Conservation (phyloP, 83 land plant genomes). For the Picea abies region DNA sequence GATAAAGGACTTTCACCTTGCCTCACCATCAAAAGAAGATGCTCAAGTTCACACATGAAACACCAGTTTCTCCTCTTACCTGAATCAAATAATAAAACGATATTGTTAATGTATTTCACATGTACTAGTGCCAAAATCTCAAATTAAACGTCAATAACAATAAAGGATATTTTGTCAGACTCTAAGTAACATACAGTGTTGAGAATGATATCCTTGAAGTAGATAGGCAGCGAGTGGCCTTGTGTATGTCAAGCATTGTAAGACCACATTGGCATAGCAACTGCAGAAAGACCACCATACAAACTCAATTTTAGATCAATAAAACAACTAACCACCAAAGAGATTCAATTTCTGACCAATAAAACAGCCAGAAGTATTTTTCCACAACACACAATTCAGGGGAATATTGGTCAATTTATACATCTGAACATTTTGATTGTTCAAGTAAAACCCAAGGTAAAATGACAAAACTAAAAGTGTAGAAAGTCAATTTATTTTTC, state of each 20-base stretch:
- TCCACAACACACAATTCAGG: not conserved
- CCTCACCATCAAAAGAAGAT: slow-evolving; percentile 58
- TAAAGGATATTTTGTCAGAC: not conserved
- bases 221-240: slow-evolving; percentile 78
- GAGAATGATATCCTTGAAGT: slow-evolving; percentile 40
- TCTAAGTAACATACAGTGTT: slow-evolving; percentile 32
- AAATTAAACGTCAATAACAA: not conserved
- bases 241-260: slow-evolving; percentile 84
- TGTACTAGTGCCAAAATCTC: too few species aligned
- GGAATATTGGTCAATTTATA: not conserved
- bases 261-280: slow-evolving; percentile 94
- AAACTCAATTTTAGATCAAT: not conserved
- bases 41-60: slow-evolving; percentile 88
- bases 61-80: slow-evolving; percentile 81
- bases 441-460: not conserved
- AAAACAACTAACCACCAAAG: not conserved
- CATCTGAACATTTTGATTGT: not conserved
- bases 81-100: slow-evolving; percentile 16
- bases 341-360: not conserved
- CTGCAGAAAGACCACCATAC: slow-evolving; percentile 43
- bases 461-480: too few species aligned
- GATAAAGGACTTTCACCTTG: slow-evolving; percentile 67
- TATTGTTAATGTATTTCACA: not conserved
- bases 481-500: too few species aligned
- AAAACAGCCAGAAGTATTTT: not conserved